Evolutionary conservation across 768 basidiomycete genomes (phyloP), one percentile per base, ranked within the genome.

Genomic region (Lactarius deliciosus): DNA sequence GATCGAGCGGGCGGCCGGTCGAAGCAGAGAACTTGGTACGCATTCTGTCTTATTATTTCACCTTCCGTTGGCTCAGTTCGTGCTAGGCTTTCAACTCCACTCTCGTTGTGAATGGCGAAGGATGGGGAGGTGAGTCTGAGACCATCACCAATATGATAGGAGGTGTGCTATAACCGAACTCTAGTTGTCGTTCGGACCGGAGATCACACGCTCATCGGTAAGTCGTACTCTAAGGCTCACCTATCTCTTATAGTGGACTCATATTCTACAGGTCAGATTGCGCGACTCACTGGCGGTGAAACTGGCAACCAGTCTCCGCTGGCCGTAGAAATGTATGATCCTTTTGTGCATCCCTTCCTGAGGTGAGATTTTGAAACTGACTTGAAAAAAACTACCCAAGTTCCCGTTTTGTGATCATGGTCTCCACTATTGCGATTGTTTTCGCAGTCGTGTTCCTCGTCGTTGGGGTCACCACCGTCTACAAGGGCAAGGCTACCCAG

Each of bases 51-150:
- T 25, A 41, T 43, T 20, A 6, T 53, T 16, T 25, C 40, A 28
- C 34, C 13, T 41, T 53, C 30, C 34, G 57, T 5, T 8, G 7
- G 28, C 45, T 22, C n/a, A 58, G 45, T 18, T 63, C 58, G 32
- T 34, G 38, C 2, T 55, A 88, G 86, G 81, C 83, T n/a, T 89
- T 88, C 76, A 88, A 88, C 70, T 88, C 86, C 5, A 88, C 87
- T 4, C 77, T 88, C 13, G 76, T 88, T 13, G 85, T 89, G 65
- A 88, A 87, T 70, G 87, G 88, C n/a, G 87, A 89, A 79, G 88
- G 77, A 65, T 88, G 85, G 83, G 87, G 87, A 64, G 74, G 86
- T 86, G 71, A 72, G 84, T 78, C 53, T 50, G 22, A 25, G 25
- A 22, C 50, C 20, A 45, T 20, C 13, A 13, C 50, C 22, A 28